Evolutionary conservation across 345 rosid species (phyloP).

Genomic region (Eucalyptus tenuipes): DNA sequence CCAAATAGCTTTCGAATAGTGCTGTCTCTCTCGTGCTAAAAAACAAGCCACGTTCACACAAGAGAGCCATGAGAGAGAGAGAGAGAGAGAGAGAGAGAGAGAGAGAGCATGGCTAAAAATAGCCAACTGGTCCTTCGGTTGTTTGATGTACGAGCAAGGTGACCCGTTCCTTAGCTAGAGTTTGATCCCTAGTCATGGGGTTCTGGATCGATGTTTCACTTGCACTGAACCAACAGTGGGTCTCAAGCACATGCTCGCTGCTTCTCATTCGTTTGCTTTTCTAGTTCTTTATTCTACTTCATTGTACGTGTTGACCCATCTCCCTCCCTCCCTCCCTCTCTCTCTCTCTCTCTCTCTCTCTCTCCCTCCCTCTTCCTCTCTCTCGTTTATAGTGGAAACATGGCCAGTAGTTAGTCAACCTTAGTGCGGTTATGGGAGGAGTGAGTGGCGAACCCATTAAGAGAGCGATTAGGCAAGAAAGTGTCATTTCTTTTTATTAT

Average conservation of each 20-base stretch:
- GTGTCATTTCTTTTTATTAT: neutral
- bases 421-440: neutral
- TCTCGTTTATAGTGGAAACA: neutral
- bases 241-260: neutral
- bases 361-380: neutral
- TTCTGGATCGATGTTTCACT: neutral
- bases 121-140: neutral
- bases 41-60: neutral
- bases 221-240: neutral
- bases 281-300: neutral
- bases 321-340: neutral
- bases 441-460: neutral
- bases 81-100: neutral
- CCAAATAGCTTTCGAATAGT: neutral
- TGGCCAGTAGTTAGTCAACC: neutral
- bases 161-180: neutral
- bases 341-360: neutral
- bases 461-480: neutral
- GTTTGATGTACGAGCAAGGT: neutral
- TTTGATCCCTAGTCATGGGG: neutral
- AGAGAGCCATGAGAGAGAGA: neutral
- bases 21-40: neutral
- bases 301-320: neutral
- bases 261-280: neutral
- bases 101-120: neutral